phyloP scores from a whole-genome alignment of 2,329 filamentous ascomycete genomes.

The Exophiala calicioides region DNA sequence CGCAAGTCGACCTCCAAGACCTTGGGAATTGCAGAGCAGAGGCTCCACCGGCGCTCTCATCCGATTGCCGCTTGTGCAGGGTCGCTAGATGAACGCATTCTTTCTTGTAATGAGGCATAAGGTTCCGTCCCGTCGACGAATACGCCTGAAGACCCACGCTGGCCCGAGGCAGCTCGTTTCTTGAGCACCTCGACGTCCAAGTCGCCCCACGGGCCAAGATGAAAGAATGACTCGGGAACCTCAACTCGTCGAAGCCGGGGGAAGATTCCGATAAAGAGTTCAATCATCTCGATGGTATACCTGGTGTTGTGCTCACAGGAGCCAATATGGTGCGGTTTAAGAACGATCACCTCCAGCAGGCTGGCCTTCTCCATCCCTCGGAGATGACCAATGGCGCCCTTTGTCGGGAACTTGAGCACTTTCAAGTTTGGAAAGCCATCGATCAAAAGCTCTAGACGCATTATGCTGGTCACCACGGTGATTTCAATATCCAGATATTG shows the following conservation, averaged over 20 bases:
- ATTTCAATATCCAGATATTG: slow-evolving; percentile 10
- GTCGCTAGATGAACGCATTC: no score
- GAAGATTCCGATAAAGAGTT: slow-evolving; percentile 7
- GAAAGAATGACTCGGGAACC: slow-evolving; percentile 1
- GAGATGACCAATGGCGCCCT: no score
- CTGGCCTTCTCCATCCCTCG: slow-evolving; percentile 1
- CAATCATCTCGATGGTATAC: background rate
- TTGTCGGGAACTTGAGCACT: slow-evolving; percentile 2
- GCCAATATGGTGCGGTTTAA: background rate
- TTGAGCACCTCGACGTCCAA: no score
- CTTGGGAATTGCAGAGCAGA: no score
- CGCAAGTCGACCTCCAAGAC: no score
- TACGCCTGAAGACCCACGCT: slow-evolving; percentile 10
- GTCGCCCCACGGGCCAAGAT: no score
- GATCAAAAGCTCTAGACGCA: background rate
- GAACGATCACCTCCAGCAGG: background rate
- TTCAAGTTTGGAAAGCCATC: slow-evolving; percentile 1
- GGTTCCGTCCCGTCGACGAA: no score
- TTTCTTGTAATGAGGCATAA: no score
- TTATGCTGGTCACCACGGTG: background rate
- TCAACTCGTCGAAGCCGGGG: slow-evolving; percentile 15
- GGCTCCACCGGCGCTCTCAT: no score
- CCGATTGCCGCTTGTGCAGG: no score
- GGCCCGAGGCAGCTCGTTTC: slow-evolving; percentile 3
- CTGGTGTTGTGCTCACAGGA: background rate